phyloP scores from a whole-genome alignment of 2,329 filamentous ascomycete species.

The Pseudogymnoascus sp. region DNA sequence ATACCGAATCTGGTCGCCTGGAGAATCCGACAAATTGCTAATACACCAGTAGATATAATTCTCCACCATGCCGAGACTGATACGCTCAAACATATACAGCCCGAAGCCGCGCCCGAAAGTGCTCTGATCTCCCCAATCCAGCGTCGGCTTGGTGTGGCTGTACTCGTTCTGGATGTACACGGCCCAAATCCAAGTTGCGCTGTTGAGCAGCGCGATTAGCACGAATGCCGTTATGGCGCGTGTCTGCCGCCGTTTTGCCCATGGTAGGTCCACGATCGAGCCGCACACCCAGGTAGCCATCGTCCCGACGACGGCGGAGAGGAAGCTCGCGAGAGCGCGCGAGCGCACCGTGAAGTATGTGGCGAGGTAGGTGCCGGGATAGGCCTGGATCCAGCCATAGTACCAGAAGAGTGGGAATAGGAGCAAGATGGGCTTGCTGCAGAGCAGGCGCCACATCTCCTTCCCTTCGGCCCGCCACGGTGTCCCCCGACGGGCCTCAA shows the following conservation, averaged over 20 bases:
- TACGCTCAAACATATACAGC: conserved; percentile 34
- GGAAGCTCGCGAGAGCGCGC: conserved; percentile 31
- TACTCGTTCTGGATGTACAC: conserved; percentile 40
- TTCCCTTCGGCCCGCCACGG: conserved; percentile 28
- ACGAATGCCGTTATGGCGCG: conserved; percentile 34
- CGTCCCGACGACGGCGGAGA: conserved; percentile 13
- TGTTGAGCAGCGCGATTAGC: conserved; percentile 36
- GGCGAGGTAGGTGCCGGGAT: conserved; percentile 34
- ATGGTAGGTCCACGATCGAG: conserved; percentile 31
- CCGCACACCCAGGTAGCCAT: conserved; percentile 32
- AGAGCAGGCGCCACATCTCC: conserved; percentile 31
- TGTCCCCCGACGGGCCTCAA: conserved; percentile 27
- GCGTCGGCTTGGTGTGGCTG: conserved; percentile 32
- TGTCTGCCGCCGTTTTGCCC: conserved; percentile 32
- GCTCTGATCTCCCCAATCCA: conserved; percentile 36
- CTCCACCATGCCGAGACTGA: conserved; percentile 34
- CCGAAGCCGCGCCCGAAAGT: conserved; percentile 36
- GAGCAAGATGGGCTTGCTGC: conserved; percentile 31
- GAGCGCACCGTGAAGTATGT: conserved; percentile 37
- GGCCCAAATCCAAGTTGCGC: conserved; percentile 39
- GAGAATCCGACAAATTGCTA: conserved; percentile 28
- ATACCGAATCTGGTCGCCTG: conserved; percentile 22
- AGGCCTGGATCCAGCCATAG: conserved; percentile 32
- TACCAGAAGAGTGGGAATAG: conserved; percentile 32
- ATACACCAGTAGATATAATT: conserved; percentile 42